Conservation (phyloP, 768 basidiomycete genomes). For the Hygrophorus pudorinus region DNA sequence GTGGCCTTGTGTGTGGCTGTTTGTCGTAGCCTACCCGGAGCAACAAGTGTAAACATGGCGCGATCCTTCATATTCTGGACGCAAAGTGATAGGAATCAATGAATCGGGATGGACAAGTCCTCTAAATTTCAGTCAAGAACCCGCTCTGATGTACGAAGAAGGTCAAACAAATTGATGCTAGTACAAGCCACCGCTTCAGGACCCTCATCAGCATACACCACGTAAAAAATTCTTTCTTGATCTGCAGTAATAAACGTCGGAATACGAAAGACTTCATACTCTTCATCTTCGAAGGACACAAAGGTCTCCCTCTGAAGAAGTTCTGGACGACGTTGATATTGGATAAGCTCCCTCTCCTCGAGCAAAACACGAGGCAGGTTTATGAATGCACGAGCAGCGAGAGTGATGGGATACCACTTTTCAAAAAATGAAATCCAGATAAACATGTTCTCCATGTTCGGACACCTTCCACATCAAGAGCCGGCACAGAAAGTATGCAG, state of each 20-base stretch:
- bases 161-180: background rate
- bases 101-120: no score
- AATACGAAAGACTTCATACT: constrained; percentile 5
- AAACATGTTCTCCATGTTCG: constrained; percentile 8
- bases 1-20: no score
- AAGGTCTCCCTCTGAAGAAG: constrained; percentile 7
- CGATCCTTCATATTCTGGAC: no score
- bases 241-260: constrained; percentile 6
- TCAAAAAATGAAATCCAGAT: constrained; percentile 5
- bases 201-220: constrained; percentile 6
- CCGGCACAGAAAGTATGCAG: constrained; percentile 6
- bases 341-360: constrained; percentile 4
- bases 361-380: constrained; percentile 3
- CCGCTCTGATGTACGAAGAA: constrained; percentile 2
- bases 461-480: constrained; percentile 9
- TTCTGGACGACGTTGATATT: constrained; percentile 3
- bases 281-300: constrained; percentile 5
- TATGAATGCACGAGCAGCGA: constrained; percentile 5
- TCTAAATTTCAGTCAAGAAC: background rate
- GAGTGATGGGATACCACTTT: constrained; percentile 7
- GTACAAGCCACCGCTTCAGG: constrained; percentile 2
- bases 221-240: constrained; percentile 6
- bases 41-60: no score
- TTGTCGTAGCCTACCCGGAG: no score
- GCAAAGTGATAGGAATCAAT: no score